Percentiles rank a stretch among this genome's conserved stretches.
Conservation (phyloP, 306 rosid species). For the Quillaja saponaria region DNA sequence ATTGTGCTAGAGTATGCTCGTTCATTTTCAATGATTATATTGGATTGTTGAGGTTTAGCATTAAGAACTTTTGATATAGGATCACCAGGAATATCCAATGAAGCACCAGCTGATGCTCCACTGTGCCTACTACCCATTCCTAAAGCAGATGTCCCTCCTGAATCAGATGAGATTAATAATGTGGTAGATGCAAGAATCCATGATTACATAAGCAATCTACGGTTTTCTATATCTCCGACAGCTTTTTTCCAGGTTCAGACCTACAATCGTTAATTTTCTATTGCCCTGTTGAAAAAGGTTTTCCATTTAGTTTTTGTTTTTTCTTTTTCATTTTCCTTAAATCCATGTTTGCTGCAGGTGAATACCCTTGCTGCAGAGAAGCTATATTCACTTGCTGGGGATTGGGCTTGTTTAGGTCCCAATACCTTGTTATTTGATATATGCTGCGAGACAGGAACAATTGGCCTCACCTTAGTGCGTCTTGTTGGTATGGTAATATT, state of each 20-base stretch:
- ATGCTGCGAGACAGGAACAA: slow-evolving; percentile 97
- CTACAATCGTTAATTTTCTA: slow-evolving; percentile 23
- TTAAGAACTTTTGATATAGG: slow-evolving; percentile 58
- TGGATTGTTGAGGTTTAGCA: no score
- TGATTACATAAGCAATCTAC: slow-evolving; percentile 77
- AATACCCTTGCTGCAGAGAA: slow-evolving; percentile 97
- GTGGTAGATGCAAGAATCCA: slow-evolving; percentile 66
- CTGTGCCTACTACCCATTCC: slow-evolving; percentile 51
- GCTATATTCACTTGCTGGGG: slow-evolving; percentile 92
- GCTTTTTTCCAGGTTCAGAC: slow-evolving; percentile 85
- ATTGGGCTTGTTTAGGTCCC: slow-evolving; percentile 91
- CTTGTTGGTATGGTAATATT: slow-evolving; percentile 96
- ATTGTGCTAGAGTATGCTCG: no score
- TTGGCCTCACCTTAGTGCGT: slow-evolving; percentile 94
- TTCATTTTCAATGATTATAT: no score
- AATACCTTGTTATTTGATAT: slow-evolving; percentile 90
- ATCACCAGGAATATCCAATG: slow-evolving; percentile 96
- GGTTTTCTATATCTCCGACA: slow-evolving; percentile 87
- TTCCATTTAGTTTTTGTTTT: slow-evolving; percentile 7
- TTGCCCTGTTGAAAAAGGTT: slow-evolving; percentile 7
- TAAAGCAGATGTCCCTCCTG: slow-evolving; percentile 38
- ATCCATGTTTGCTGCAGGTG: slow-evolving; percentile 56
- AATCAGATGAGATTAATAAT: slow-evolving; percentile 34
- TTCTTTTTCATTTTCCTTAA: not conserved
- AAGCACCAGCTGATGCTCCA: slow-evolving; percentile 81